Percentiles rank a stretch among this genome's conserved stretches.
Evolutionary conservation across 2,329 filamentous ascomycete genomes (phyloP).

Genomic region (Bipolaris cookei): DNA sequence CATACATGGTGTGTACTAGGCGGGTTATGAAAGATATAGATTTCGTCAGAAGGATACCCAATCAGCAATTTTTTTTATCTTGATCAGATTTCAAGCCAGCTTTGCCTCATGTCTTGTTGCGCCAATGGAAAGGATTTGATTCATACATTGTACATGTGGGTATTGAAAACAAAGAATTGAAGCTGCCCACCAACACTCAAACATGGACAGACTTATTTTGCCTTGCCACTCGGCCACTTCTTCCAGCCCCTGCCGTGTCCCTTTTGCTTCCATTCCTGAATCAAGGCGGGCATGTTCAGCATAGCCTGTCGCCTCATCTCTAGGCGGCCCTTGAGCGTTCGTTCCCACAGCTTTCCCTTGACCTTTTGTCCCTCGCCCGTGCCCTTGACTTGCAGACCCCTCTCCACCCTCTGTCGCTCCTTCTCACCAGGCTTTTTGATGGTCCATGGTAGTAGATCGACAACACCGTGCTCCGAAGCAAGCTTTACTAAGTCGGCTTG

Average conservation of each 20-base stretch:
- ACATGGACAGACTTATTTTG: conserved; percentile 22
- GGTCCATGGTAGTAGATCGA: conserved; percentile 78
- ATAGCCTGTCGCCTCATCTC: conserved; percentile 90
- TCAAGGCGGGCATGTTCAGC: conserved; percentile 90
- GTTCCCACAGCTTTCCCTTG: conserved; percentile 94
- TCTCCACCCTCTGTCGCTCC: conserved; percentile 74
- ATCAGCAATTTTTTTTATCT: not conserved
- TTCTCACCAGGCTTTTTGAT: conserved; percentile 76
- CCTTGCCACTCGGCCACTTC: conserved; percentile 66
- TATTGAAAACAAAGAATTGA: not conserved
- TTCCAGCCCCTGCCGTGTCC: conserved; percentile 77
- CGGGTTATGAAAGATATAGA: not conserved
- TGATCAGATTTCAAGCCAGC: not conserved
- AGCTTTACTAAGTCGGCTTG: conserved; percentile 93
- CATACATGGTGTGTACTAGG: not conserved
- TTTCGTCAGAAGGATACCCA: conserved; percentile 11
- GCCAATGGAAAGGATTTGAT: not conserved
- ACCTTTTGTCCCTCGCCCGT: conserved; percentile 91
- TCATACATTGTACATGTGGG: conserved; percentile 3
- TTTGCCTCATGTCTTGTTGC: not conserved
- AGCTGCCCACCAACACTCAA: not conserved
- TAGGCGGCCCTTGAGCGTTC: conserved; percentile 80
- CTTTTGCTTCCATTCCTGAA: conserved; percentile 85
- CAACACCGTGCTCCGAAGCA: conserved; percentile 77
- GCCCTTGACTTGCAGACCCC: conserved; percentile 84